Conservation (phyloP, 192 early-diverging fungal genomes). For the Backusella parvicylindrica region DNA sequence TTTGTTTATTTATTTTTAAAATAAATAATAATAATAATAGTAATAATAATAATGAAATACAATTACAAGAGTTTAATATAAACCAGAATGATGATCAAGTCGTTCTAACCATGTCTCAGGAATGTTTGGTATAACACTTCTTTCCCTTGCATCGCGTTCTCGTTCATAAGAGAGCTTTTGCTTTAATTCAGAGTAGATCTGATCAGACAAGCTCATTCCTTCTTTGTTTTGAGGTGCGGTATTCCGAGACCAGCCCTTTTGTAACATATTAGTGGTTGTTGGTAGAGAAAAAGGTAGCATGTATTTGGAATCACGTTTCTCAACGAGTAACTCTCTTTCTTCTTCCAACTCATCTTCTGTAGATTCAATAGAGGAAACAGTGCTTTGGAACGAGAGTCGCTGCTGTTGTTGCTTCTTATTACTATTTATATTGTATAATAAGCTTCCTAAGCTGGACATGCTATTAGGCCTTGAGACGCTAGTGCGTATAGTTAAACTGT, state of each 20-base stretch:
- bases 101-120: conserved; percentile 31
- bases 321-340: conserved; percentile 40
- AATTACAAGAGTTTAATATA: background rate
- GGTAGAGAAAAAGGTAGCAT: conserved; percentile 61
- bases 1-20: background rate
- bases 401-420: background rate
- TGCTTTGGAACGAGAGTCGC: background rate
- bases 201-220: conserved; percentile 8
- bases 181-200: conserved; percentile 5
- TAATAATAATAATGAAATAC: background rate
- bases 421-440: background rate
- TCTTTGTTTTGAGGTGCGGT: background rate
- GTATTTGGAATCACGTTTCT: conserved; percentile 52
- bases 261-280: conserved; percentile 43
- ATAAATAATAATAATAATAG: background rate
- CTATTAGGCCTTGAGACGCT: conserved; percentile 7
- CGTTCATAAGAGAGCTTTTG: conserved; percentile 12
- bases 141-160: conserved; percentile 17
- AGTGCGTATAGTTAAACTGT: background rate
- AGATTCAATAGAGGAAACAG: background rate
- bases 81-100: conserved; percentile 14
- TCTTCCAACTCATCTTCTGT: conserved; percentile 39
- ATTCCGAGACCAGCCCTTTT: conserved; percentile 8
- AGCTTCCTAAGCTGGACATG: conserved; percentile 9
- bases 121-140: conserved; percentile 25